These are phyloP conservation scores for Clavariopsis aquatica DNA, from an alignment of 495 filamentous ascomycete species.

Conservation along the genomic window DNA sequence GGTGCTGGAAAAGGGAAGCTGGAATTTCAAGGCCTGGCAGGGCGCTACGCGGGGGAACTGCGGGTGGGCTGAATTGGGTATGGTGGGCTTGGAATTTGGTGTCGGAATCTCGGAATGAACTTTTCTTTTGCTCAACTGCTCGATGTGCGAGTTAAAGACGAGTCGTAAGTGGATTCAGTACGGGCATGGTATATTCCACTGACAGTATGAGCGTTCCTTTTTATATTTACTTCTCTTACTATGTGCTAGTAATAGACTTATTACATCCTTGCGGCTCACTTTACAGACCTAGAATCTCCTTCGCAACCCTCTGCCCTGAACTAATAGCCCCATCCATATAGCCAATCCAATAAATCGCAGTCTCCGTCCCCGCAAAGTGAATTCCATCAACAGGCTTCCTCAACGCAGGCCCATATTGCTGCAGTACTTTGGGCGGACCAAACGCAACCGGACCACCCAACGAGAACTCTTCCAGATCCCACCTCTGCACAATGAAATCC, in stretches of 20 bases:
- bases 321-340: slow-evolving; percentile 16
- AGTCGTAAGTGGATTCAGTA: no score
- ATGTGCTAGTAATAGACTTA: no score
- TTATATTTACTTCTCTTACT: no score
- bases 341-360: slow-evolving; percentile 4
- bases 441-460: slow-evolving; percentile 29
- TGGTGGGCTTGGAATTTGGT: background rate
- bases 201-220: no score
- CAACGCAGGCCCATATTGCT: background rate
- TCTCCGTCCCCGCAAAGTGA: slow-evolving; percentile 12
- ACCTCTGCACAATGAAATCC: slow-evolving; percentile 31
- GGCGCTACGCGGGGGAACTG: background rate
- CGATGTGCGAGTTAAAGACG: no score
- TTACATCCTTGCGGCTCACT: no score
- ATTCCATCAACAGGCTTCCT: slow-evolving; percentile 1
- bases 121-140: no score
- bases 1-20: background rate
- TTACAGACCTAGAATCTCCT: slow-evolving; percentile 1
- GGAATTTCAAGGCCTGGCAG: background rate
- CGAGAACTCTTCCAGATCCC: slow-evolving; percentile 38
- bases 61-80: background rate
- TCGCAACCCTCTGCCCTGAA: slow-evolving; percentile 3
- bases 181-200: no score
- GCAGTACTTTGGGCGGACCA: background rate
- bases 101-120: background rate